These are phyloP conservation scores for Solanum medicagineum DNA, from an alignment of 257 asterid species.

Conservation along the genomic window DNA sequence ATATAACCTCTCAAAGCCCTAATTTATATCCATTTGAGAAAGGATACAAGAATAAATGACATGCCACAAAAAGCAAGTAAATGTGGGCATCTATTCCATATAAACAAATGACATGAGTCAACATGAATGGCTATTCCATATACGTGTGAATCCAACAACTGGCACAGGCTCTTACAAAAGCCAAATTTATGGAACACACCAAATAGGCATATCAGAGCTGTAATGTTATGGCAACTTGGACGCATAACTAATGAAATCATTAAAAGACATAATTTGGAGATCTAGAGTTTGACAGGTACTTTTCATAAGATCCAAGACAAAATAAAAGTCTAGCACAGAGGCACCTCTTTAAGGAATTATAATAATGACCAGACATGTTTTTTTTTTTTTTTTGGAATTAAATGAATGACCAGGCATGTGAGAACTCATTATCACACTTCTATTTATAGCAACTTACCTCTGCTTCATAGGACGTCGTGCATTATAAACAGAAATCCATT, in stretches of 20 bases:
- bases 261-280: neutral
- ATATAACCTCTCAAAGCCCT: neutral
- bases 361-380: neutral
- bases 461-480: conserved; percentile 98
- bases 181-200: neutral
- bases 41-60: neutral
- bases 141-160: neutral
- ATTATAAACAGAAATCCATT: conserved; percentile 94
- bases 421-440: neutral
- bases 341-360: neutral
- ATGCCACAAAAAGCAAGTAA: neutral
- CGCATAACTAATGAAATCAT: neutral
- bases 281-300: neutral
- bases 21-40: neutral
- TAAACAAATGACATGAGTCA: neutral
- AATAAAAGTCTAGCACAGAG: neutral
- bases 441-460: conserved; percentile 28
- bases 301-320: neutral
- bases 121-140: neutral
- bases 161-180: neutral
- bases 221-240: neutral
- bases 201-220: neutral
- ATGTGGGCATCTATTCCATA: neutral
- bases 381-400: neutral
- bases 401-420: neutral